Base-by-base conservation (phyloP, 2,329 filamentous ascomycete species). In the Escovopsis sp. region DNA sequence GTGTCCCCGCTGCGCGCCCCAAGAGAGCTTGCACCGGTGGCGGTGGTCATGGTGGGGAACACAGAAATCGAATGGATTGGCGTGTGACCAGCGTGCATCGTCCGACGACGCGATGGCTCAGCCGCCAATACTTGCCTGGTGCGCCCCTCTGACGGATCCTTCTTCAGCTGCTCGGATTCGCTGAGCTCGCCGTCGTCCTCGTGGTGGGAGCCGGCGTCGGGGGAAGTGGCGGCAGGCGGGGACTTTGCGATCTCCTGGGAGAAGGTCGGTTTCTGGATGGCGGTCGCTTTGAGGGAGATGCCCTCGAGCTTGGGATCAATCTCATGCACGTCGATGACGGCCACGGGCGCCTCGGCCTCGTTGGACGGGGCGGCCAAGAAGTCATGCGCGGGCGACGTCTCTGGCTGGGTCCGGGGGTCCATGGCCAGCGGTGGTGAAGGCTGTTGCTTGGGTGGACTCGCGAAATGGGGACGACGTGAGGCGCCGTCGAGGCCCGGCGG, bases 11-110 rank as follows among this genome's bases (percentile, higher is more conserved):
- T 59, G 24, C 46, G 51, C 9, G 47, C 53, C 9, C 48, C 42
- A 9, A 53, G 46, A 11, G 56, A 53, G 41, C 48, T 51, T 24
- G 52, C 46, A 10, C 57, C 61, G 2, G 67, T 67, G 11, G 63
- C 63, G 8, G 60, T 58, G 13, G 39, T 37, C 37, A 64, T 58
- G 9, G 67, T 69, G 6, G 64, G 62, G 13, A 74, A 56, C 2
- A 68, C 56, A 5, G 74, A 74, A 10, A 76, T 58, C 1, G 72
- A 75, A 52, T 77, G 74, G 39, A 67, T 77, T 7, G 75, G 75
- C 2, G 75, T 79, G 54, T 79, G 75, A 1, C 75, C 75, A 15
- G 75, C 75, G 53, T 79, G 70, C 67, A 79, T 72, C 0, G 67
- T 76, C 34, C 77, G 65, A 36, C 75, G 65, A 39, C 60, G 62